Percentiles rank a stretch among this genome's conserved stretches.
Evolutionary conservation across 192 early-diverging fungal genomes (phyloP).

Genomic region (Funneliformis geosporum): DNA sequence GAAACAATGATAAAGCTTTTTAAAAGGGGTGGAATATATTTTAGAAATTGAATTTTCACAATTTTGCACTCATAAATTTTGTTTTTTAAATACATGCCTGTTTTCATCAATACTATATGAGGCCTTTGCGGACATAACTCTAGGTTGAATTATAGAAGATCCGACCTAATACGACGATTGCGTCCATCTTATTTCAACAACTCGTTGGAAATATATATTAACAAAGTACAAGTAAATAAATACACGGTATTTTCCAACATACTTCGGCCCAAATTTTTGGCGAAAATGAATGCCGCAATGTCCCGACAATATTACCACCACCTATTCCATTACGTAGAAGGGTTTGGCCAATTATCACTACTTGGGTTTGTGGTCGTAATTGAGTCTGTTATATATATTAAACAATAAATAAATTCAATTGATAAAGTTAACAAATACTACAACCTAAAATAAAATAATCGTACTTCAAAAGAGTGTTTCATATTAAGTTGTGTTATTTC

Average conservation of each 20-base stretch:
- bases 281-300: conserved; percentile 74
- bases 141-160: conserved; percentile 53
- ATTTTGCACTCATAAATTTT: too few relatives aligned
- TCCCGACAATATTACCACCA: conserved; percentile 75
- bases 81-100: conserved; percentile 43
- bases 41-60: background rate
- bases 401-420: background rate
- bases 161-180: conserved; percentile 57
- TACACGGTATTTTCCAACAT: conserved; percentile 22
- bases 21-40: background rate
- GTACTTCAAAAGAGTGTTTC: conserved; percentile 67
- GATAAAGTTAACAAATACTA: background rate
- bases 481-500: conserved; percentile 55
- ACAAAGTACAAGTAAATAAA: conserved; percentile 16
- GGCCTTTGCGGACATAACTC: conserved; percentile 64
- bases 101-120: conserved; percentile 50
- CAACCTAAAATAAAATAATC: background rate
- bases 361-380: conserved; percentile 52
- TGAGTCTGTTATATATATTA: conserved; percentile 45
- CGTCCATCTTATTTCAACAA: conserved; percentile 19
- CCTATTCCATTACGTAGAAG: conserved; percentile 68
- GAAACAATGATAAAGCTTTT: conserved; percentile 69
- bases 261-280: conserved; percentile 73
- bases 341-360: conserved; percentile 61
- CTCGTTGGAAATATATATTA: conserved; percentile 11